Evolutionary conservation across 73 alveolate genomes (phyloP).

Genomic region (Urostyla sp.): DNA sequence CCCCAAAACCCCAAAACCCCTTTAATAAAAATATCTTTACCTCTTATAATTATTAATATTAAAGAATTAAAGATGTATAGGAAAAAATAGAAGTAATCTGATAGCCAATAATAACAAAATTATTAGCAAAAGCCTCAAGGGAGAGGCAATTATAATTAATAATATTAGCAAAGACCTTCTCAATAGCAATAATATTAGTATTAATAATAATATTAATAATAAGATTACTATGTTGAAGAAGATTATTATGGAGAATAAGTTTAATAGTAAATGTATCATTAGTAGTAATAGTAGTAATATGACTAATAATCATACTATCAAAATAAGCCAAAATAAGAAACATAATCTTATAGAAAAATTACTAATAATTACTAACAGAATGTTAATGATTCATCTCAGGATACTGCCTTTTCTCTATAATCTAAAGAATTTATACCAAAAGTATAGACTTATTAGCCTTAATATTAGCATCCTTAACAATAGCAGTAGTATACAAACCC

Average conservation of each 20-base stretch:
- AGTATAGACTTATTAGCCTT: too few relatives aligned
- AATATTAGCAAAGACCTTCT: too few relatives aligned
- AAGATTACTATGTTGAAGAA: conserved; percentile 30
- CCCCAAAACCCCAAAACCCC: conserved; percentile 9
- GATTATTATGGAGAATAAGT: conserved; percentile 5
- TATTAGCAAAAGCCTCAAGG: background rate
- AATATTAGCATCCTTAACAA: too few relatives aligned
- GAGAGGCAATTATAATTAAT: background rate
- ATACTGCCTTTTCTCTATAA: too few relatives aligned
- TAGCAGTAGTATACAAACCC: too few relatives aligned
- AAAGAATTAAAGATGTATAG: conserved; percentile 46
- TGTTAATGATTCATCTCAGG: background rate
- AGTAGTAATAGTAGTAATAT: background rate
- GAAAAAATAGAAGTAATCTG: conserved; percentile 32
- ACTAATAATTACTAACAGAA: background rate
- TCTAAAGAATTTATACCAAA: too few relatives aligned
- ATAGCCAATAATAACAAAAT: background rate
- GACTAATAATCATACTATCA: background rate
- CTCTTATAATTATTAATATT: background rate
- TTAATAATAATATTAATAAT: background rate
- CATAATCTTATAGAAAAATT: background rate
- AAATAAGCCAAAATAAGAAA: background rate
- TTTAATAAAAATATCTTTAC: too few relatives aligned
- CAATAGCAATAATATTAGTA: background rate
- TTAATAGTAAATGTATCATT: background rate